Evolutionary conservation across 2,329 filamentous ascomycete genomes (phyloP).

Genomic region (Periconia macrospinosa): DNA sequence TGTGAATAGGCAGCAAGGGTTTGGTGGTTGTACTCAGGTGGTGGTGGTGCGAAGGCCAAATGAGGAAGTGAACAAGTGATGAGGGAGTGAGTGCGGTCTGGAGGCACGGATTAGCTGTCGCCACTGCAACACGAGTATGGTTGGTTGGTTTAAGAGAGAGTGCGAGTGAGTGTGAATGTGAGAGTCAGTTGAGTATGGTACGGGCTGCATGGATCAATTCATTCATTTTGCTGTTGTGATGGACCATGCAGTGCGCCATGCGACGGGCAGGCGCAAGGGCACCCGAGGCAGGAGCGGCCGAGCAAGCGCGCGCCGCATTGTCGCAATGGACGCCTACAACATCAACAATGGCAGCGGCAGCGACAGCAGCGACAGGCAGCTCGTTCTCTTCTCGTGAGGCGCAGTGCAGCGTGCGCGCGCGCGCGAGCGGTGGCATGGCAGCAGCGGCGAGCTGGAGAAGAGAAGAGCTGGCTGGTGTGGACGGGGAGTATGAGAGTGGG

Average conservation of each 20-base stretch:
- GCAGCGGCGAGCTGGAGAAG: neutral
- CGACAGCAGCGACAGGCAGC: neutral
- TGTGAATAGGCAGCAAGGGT: neutral
- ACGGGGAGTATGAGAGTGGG: neutral
- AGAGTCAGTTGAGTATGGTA: too few species aligned
- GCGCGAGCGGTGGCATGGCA: too few species aligned
- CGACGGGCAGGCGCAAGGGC: neutral
- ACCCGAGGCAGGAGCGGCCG: neutral
- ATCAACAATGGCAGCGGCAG: neutral
- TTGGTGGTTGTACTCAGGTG: neutral
- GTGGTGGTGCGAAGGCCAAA: neutral
- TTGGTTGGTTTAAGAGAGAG: neutral
- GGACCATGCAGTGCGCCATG: neutral
- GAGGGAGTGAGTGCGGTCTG: neutral
- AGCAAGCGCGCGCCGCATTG: neutral
- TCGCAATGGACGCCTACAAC: neutral
- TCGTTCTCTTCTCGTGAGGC: neutral
- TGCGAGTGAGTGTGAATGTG: neutral
- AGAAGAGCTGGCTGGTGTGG: neutral
- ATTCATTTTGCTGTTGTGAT: neutral
- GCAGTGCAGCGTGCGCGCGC: neutral
- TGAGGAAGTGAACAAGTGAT: neutral
- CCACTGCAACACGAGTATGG: neutral
- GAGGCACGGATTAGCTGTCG: neutral
- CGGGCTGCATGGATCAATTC: neutral